These are phyloP conservation scores for Trypanosoma scelopori DNA, from an alignment of 208 protist species.

Conservation along the genomic window DNA sequence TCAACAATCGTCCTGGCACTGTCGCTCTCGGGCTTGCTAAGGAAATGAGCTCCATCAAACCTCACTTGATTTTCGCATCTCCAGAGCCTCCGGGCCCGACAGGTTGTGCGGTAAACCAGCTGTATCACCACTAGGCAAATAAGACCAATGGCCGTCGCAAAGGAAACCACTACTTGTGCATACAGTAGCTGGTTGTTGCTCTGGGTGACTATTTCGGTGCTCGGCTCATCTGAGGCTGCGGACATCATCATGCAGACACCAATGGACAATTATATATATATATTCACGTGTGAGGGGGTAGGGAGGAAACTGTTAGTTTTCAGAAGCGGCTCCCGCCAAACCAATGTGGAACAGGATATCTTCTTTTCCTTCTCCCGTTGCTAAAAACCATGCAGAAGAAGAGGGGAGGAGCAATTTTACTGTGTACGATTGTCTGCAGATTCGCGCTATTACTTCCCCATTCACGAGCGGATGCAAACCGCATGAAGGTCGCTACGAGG, in stretches of 20 bases:
- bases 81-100: conserved; percentile 47
- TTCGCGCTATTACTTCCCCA: conserved; percentile 57
- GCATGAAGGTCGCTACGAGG: no score
- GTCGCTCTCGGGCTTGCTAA: conserved; percentile 50
- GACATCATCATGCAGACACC: no score
- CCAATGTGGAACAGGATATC: no score
- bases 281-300: no score
- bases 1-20: conserved; percentile 63
- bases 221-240: no score
- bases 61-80: conserved; percentile 63
- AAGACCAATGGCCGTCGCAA: conserved; percentile 67
- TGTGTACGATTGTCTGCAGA: background rate
- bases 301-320: no score
- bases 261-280: no score
- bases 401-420: background rate
- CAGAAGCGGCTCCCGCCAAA: no score
- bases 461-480: no score
- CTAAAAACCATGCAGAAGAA: no score
- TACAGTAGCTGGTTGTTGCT: conserved; percentile 41
- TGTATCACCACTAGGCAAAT: conserved; percentile 58
- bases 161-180: conserved; percentile 71
- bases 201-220: background rate
- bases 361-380: no score
- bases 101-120: conserved; percentile 57
- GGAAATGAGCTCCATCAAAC: conserved; percentile 76